A percentile compares a stretch with the other conserved stretches of the same genome.
phyloP scores from a whole-genome alignment of 148 eudicot genomes.

The Rhododendron ovatum region DNA sequence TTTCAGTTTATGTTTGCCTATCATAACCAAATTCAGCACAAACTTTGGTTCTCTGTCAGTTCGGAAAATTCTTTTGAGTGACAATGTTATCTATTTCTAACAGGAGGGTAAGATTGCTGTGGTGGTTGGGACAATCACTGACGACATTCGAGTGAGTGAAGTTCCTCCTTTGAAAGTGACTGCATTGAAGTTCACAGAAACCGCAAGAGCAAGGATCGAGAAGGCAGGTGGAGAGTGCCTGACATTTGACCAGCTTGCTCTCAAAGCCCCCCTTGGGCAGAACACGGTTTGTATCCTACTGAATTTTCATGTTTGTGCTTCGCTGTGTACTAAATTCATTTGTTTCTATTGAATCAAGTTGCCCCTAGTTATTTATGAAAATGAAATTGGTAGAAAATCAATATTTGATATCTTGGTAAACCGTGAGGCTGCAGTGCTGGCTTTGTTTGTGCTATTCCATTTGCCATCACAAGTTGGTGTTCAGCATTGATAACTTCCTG shows the following conservation, averaged over 20 bases:
- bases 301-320: not conserved
- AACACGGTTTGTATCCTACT: slow-evolving; percentile 57
- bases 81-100: not conserved
- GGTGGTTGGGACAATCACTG: slow-evolving; percentile 71
- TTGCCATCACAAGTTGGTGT: not conserved
- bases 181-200: slow-evolving; percentile 83
- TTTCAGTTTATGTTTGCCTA: not conserved
- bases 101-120: slow-evolving; percentile 78
- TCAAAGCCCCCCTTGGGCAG: slow-evolving; percentile 96
- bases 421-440: not conserved
- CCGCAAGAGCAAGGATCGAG: slow-evolving; percentile 89
- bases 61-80: not conserved
- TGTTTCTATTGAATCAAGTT: not conserved
- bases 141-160: slow-evolving; percentile 61
- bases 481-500: not conserved
- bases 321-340: not conserved
- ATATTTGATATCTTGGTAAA: not conserved
- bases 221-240: slow-evolving; percentile 89
- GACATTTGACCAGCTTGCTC: slow-evolving; percentile 90
- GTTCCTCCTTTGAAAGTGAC: slow-evolving; percentile 71
- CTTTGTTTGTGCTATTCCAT: not conserved
- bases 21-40: not conserved
- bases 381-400: not conserved
- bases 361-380: not conserved
- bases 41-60: not conserved